Evolutionary conservation across 805 yeast species (phyloP).

Genomic region (Yarrowia keelungensis): DNA sequence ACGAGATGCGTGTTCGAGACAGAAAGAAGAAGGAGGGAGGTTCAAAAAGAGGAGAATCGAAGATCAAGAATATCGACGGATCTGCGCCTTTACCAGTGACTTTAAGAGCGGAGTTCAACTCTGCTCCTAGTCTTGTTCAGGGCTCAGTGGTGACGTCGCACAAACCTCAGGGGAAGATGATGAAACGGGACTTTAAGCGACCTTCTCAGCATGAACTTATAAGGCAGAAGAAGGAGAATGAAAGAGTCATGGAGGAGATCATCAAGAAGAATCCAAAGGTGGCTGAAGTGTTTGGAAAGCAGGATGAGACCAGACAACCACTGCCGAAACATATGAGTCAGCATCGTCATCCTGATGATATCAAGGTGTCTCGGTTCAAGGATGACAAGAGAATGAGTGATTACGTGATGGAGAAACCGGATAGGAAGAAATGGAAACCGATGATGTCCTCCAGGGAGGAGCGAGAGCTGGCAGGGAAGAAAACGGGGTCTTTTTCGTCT

Average conservation of each 20-base stretch:
- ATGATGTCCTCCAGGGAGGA: too few relatives aligned
- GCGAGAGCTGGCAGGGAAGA: too few relatives aligned
- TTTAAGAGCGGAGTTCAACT: constrained; percentile 16
- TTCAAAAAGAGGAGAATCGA: background rate
- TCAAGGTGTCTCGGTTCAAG: background rate
- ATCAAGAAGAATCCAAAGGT: background rate
- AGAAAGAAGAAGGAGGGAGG: background rate
- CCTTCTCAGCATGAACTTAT: background rate
- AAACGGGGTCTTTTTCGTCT: too few relatives aligned
- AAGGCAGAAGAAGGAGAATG: constrained; percentile 5
- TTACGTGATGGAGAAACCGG: constrained; percentile 9
- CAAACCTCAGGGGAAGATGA: background rate
- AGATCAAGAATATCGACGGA: background rate
- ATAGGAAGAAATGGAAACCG: background rate
- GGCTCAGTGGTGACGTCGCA: background rate
- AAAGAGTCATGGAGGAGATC: background rate
- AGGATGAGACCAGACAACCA: background rate
- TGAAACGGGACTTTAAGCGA: background rate
- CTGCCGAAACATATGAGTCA: constrained; percentile 2
- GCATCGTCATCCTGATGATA: constrained; percentile 9
- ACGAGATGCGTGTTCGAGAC: background rate
- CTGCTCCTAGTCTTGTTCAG: background rate
- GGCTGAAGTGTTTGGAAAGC: constrained; percentile 1
- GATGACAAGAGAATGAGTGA: constrained; percentile 10
- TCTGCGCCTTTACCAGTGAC: background rate